Evolutionary conservation across 1,284 basidiomycete genomes (phyloP).

Genomic region (Somion occarium): DNA sequence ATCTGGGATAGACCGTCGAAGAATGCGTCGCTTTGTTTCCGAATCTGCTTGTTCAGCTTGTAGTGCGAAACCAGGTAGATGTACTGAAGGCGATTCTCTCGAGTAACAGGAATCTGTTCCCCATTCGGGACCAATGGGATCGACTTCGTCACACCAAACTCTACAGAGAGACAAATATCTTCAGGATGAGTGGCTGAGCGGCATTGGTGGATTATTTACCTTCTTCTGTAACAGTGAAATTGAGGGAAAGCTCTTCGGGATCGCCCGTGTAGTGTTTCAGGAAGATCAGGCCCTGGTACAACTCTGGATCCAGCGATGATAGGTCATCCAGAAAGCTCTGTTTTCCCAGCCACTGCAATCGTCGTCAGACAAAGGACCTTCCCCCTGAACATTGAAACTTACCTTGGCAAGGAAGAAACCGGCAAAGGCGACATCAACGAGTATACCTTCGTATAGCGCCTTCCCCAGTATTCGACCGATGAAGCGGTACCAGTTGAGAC

Average conservation of each 20-base stretch:
- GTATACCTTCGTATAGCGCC: conserved; percentile 94
- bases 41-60: conserved; percentile 86
- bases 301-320: conserved; percentile 84
- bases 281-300: conserved; percentile 90
- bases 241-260: conserved; percentile 88
- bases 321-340: conserved; percentile 91
- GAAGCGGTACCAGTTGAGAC: conserved; percentile 91
- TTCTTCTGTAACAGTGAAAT: conserved; percentile 87
- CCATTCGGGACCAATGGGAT: conserved; percentile 85
- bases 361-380: conserved; percentile 1
- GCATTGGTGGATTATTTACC: conserved; percentile 39
- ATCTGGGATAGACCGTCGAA: conserved; percentile 86
- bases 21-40: conserved; percentile 79
- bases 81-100: conserved; percentile 86
- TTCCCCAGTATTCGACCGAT: conserved; percentile 93
- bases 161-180: conserved; percentile 35
- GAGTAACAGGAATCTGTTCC: conserved; percentile 82
- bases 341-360: conserved; percentile 75
- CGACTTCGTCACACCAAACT: conserved; percentile 80
- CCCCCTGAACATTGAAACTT: conserved; percentile 18
- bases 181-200: not conserved
- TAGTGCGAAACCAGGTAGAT: conserved; percentile 91
- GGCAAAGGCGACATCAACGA: conserved; percentile 95
- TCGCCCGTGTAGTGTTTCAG: conserved; percentile 91
- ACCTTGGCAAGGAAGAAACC: conserved; percentile 93